Percentiles rank a stretch among this genome's conserved stretches.
Evolutionary conservation across 306 rosid genomes (phyloP).

Genomic region (Alnus rubra): DNA sequence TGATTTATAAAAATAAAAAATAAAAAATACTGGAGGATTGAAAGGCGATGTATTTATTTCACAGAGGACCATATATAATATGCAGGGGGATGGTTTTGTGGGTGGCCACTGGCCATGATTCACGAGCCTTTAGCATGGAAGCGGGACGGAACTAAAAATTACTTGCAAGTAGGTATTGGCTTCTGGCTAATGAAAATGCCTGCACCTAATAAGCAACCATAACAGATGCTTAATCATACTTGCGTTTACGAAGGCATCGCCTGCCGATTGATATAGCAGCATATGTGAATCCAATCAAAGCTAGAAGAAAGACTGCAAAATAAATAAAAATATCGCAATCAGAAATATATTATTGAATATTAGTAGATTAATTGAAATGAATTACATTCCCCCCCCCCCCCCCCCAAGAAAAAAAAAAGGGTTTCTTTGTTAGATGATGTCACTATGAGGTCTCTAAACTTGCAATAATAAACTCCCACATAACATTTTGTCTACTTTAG

Average conservation of each 20-base stretch:
- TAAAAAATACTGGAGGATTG: too few relatives aligned
- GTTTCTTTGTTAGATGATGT: too few relatives aligned
- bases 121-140: too few relatives aligned
- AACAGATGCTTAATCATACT: constrained; percentile 28
- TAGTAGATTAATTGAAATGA: neutral
- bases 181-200: neutral
- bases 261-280: constrained; percentile 26
- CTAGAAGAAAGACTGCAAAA: constrained; percentile 39
- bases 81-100: too few relatives aligned
- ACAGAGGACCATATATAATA: too few relatives aligned
- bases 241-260: constrained; percentile 30
- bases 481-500: neutral
- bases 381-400: neutral
- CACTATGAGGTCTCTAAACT: too few relatives aligned
- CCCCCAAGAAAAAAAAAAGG: neutral
- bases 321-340: neutral
- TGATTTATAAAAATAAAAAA: too few relatives aligned
- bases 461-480: too few relatives aligned
- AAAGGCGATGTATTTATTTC: too few relatives aligned
- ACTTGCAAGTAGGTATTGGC: neutral
- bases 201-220: neutral
- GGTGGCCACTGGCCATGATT: too few relatives aligned
- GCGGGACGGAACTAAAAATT: neutral
- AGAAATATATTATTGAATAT: neutral
- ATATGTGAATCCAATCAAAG: constrained; percentile 27